phyloP scores from a whole-genome alignment of 306 rosid genomes.

The Fragaria iinumae region DNA sequence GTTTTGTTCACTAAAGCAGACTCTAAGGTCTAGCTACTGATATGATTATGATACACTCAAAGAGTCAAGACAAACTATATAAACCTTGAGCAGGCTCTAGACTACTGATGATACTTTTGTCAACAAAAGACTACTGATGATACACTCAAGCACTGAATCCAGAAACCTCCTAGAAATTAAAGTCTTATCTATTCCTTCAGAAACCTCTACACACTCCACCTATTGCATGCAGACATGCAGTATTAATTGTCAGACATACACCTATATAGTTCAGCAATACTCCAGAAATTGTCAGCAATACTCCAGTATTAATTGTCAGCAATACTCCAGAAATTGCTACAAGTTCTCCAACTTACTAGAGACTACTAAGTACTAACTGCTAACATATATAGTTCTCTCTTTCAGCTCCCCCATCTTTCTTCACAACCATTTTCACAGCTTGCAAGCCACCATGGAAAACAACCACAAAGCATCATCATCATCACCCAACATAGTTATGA shows the following conservation, averaged over 20 bases:
- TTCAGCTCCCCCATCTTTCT: neutral
- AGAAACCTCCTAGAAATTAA: no score
- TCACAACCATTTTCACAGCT: neutral
- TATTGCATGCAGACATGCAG: no score
- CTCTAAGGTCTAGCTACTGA: no score
- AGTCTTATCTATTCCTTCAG: no score
- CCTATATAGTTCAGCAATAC: neutral
- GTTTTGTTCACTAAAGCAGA: no score
- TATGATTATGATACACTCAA: no score
- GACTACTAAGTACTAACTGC: neutral
- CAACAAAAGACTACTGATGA: no score
- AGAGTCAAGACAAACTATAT: no score
- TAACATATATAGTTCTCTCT: neutral
- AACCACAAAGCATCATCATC: constrained; percentile 1
- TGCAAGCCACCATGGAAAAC: neutral
- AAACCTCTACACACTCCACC: no score
- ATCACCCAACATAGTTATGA: constrained; percentile 26
- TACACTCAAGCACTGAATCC: no score
- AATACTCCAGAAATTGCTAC: neutral
- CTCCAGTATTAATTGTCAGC: neutral
- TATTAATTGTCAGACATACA: no score
- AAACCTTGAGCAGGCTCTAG: neutral
- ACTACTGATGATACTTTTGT: no score
- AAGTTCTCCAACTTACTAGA: neutral
- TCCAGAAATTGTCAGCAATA: neutral